A percentile compares a stretch with the other conserved stretches of the same genome.
phyloP scores from a whole-genome alignment of 2,329 filamentous ascomycete genomes.

The Didymella sp. region DNA sequence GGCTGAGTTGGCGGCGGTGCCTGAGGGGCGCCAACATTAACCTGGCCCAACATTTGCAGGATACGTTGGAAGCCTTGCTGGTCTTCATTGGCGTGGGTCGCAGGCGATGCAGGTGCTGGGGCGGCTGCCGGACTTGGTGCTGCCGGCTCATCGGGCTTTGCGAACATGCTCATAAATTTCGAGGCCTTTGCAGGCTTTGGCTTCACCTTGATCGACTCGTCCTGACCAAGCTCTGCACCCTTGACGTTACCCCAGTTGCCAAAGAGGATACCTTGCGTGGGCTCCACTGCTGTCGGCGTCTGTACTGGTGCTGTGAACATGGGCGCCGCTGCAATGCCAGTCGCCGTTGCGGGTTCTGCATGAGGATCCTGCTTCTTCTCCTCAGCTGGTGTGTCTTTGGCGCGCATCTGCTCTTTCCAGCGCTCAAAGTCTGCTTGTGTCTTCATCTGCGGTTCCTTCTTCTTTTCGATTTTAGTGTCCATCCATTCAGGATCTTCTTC shows the following conservation, averaged over 20 bases:
- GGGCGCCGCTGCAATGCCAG: conserved; percentile 29
- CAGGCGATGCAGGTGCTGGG: conserved; percentile 31
- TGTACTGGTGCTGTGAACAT: conserved; percentile 56
- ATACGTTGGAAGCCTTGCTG: conserved; percentile 86
- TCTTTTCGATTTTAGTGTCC: conserved; percentile 70
- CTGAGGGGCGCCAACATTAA: conserved; percentile 32
- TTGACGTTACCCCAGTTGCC: conserved; percentile 63
- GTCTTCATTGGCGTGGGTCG: conserved; percentile 65
- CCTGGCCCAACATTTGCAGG: conserved; percentile 76
- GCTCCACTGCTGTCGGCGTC: conserved; percentile 66
- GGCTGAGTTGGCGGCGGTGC: conserved; percentile 29
- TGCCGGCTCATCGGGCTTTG: conserved; percentile 49
- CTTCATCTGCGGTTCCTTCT: conserved; percentile 73
- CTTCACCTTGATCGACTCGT: conserved; percentile 45
- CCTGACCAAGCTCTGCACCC: conserved; percentile 45
- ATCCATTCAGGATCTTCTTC: conserved; percentile 86
- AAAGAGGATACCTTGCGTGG: conserved; percentile 80
- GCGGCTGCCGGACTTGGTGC: conserved; percentile 22
- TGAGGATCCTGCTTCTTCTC: conserved; percentile 52
- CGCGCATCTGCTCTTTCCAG: conserved; percentile 92
- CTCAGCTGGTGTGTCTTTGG: conserved; percentile 58
- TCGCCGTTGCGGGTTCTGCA: conserved; percentile 29
- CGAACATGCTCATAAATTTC: conserved; percentile 79
- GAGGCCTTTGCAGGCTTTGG: conserved; percentile 73
- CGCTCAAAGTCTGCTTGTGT: conserved; percentile 92